Conservation (phyloP, 768 basidiomycete species). For the Suillus sp. region DNA sequence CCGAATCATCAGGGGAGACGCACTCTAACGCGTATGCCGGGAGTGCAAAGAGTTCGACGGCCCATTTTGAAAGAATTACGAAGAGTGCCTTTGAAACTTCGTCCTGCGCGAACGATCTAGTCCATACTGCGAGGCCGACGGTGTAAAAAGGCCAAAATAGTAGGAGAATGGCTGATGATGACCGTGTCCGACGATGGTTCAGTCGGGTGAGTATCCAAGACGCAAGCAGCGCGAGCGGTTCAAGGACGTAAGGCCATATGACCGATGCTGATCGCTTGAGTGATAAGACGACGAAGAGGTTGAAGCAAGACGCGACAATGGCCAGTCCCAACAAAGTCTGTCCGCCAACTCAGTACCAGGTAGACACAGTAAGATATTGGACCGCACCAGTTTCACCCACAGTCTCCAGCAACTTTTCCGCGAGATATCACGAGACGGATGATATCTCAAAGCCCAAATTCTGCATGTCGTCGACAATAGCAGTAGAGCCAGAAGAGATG, state of each 20-base stretch:
- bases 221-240: constrained; percentile 53
- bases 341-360: neutral
- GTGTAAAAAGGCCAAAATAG: constrained; percentile 82
- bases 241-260: constrained; percentile 55
- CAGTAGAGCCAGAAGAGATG: constrained; percentile 50
- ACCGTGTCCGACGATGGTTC: constrained; percentile 71
- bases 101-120: constrained; percentile 52
- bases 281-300: constrained; percentile 41
- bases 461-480: constrained; percentile 45
- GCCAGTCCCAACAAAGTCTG: constrained; percentile 55
- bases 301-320: constrained; percentile 45
- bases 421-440: constrained; percentile 37
- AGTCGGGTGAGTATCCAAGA: constrained; percentile 55
- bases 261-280: constrained; percentile 43
- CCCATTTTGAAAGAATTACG: constrained; percentile 48
- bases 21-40: constrained; percentile 67
- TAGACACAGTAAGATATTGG: neutral
- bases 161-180: constrained; percentile 71
- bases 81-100: constrained; percentile 35
- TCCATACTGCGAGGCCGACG: constrained; percentile 51
- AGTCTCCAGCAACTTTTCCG: constrained; percentile 54
- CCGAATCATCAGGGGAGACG: constrained; percentile 60
- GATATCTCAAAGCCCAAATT: constrained; percentile 33
- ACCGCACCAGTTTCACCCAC: constrained; percentile 66
- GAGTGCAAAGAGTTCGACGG: constrained; percentile 46